A percentile compares a stretch with the other conserved stretches of the same genome.
These are phyloP conservation scores for Wickerhamomyces chaumierensis DNA, from an alignment of 805 yeast species.

Conservation along the genomic window DNA sequence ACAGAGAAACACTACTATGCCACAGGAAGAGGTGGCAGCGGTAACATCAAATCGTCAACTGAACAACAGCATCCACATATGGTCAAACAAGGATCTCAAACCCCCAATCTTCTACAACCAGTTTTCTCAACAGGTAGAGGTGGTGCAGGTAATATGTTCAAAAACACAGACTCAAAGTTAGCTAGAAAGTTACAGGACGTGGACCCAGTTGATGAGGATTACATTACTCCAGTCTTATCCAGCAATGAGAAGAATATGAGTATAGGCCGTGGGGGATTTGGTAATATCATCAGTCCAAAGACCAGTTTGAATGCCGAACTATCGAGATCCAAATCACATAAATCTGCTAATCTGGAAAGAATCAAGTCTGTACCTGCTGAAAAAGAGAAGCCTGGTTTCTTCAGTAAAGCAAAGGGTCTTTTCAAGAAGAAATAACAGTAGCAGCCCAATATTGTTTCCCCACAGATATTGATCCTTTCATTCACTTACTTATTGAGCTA, in stretches of 20 bases:
- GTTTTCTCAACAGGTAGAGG: slow-evolving; percentile 68
- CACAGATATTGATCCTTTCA: neutral
- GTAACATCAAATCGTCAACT: slow-evolving; percentile 41
- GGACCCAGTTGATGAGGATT: slow-evolving; percentile 30
- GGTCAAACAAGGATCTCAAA: slow-evolving; percentile 47
- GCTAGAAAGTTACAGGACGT: slow-evolving; percentile 61
- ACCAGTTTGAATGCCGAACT: slow-evolving; percentile 16
- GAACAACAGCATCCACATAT: slow-evolving; percentile 41
- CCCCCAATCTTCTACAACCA: slow-evolving; percentile 45
- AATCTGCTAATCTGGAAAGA: slow-evolving; percentile 7
- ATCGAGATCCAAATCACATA: neutral
- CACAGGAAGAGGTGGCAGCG: slow-evolving; percentile 79
- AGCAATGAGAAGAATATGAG: slow-evolving; percentile 19
- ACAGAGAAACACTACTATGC: slow-evolving; percentile 30
- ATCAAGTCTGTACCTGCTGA: slow-evolving; percentile 7
- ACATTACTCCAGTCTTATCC: slow-evolving; percentile 33
- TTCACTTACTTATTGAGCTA: neutral
- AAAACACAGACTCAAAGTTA: slow-evolving; percentile 44
- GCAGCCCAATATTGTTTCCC: no score
- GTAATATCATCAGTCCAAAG: slow-evolving; percentile 38
- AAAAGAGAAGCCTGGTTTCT: slow-evolving; percentile 26
- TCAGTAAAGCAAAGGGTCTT: slow-evolving; percentile 33
- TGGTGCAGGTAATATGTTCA: slow-evolving; percentile 67
- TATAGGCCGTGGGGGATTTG: slow-evolving; percentile 59
- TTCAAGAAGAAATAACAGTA: slow-evolving; percentile 22